Base-by-base conservation (phyloP, 495 filamentous ascomycete genomes). In the Podospora didyma region DNA sequence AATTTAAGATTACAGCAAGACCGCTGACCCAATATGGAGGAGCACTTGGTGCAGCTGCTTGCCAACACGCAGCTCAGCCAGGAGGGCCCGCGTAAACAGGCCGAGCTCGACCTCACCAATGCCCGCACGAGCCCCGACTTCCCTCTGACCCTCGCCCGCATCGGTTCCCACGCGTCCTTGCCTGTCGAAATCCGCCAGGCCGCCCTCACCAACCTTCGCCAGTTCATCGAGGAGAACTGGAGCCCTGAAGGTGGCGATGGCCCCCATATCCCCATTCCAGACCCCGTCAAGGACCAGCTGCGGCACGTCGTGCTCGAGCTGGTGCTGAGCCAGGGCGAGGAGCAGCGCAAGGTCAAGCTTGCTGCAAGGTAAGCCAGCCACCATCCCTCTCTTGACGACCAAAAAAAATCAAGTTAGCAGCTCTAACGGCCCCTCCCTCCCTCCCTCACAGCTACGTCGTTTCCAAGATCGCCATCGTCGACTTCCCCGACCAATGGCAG, bases 401-500 rank as follows among this genome's bases (percentile, higher is more conserved):
- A n/a, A n/a, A n/a, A n/a, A n/a, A n/a, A n/a, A n/a, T 21, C 24
- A 37, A 37, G 11, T 22, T 44, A 45, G n/a, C n/a, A n/a, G n/a
- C n/a, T n/a, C n/a, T n/a, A n/a, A n/a, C n/a, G n/a, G 26, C 26
- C 26, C 26, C 26, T 31, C 26, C 9, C 4, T 9, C 26, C 26
- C 26, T 31, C 26, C 9, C 26, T 31, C 26, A 3, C 62, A 83
- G 93, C 68, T 88, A 86, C 65, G 89, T 89, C n/a, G 90, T 97
- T 51, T 91, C 89, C 78, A 97, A 97, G 75, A 96, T 98, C 60
- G 94, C 95, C 51, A 87, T 85, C 55, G 82, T 84, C 64, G 94
- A 98, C 74, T 98, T 93, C 67, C 94, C 94, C 19, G 89, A 96
- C 46, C 82, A 91, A 68, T 98, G 94, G 94, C 89, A 90, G 1